A percentile compares a stretch with the other conserved stretches of the same genome.
These are phyloP conservation scores for Colletotrichum euphorbiae DNA, from an alignment of 2,329 filamentous ascomycete genomes.

Conservation along the genomic window DNA sequence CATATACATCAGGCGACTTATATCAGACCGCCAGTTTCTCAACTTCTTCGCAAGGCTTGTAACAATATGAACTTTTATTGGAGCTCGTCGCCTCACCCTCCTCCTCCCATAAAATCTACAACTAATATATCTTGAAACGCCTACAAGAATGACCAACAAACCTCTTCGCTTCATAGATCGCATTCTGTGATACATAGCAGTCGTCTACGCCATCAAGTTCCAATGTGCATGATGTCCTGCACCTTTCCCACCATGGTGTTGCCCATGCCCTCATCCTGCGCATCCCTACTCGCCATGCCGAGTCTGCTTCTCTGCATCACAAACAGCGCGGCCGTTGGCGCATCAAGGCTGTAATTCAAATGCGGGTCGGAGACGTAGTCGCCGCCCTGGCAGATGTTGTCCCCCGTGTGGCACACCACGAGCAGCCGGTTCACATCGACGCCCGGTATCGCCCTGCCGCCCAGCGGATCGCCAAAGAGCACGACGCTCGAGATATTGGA, in stretches of 20 bases:
- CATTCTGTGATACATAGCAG: neutral
- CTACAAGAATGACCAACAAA: conserved; percentile 1
- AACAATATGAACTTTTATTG: conserved; percentile 1
- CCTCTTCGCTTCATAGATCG: neutral
- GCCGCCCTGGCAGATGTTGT: conserved; percentile 46
- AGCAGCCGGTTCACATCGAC: conserved; percentile 41
- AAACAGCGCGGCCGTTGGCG: conserved; percentile 40
- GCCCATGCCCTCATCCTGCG: conserved; percentile 43
- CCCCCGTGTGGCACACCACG: conserved; percentile 45
- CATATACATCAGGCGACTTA: conserved; percentile 11
- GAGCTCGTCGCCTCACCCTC: neutral
- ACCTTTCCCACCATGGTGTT: conserved; percentile 39
- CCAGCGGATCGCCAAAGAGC: conserved; percentile 47
- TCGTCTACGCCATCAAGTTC: neutral
- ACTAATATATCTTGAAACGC: neutral
- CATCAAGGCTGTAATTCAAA: conserved; percentile 39
- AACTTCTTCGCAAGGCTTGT: neutral
- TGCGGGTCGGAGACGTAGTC: conserved; percentile 30
- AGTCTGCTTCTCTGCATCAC: conserved; percentile 43
- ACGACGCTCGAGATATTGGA: conserved; percentile 45
- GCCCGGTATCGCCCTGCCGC: conserved; percentile 42
- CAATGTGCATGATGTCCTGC: conserved; percentile 27
- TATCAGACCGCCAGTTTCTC: neutral
- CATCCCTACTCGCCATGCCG: conserved; percentile 43
- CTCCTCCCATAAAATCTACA: neutral